phyloP scores from a whole-genome alignment of 2,329 filamentous ascomycete genomes.

The Graphilbum ipis-grandicollis region DNA sequence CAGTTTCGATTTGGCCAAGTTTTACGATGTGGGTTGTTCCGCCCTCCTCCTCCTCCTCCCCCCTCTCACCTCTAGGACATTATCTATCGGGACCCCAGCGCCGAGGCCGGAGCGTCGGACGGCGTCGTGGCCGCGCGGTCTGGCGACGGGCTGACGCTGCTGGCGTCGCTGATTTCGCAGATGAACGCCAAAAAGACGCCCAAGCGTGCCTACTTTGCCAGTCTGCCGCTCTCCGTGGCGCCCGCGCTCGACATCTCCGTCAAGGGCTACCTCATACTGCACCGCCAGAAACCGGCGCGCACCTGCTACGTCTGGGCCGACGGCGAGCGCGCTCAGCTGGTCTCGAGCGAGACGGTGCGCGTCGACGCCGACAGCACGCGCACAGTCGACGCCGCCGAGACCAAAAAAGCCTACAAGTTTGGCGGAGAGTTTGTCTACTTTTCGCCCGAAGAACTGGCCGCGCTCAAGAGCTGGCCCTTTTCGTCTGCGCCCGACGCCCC shows the following conservation, averaged over 20 bases:
- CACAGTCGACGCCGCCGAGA: conserved; percentile 61
- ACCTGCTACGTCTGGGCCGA: conserved; percentile 79
- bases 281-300: conserved; percentile 63
- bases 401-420: conserved; percentile 90
- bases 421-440: conserved; percentile 83
- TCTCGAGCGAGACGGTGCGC: conserved; percentile 52
- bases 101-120: conserved; percentile 46
- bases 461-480: conserved; percentile 39
- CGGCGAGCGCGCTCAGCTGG: conserved; percentile 73
- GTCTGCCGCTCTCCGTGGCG: conserved; percentile 72
- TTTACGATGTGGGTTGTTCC: conserved; percentile 97
- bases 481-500: too few relatives aligned
- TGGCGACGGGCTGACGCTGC: conserved; percentile 45
- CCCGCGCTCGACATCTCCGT: conserved; percentile 75
- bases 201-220: conserved; percentile 72
- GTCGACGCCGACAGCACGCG: conserved; percentile 63
- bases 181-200: conserved; percentile 82
- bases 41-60: too few relatives aligned
- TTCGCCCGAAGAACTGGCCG: conserved; percentile 63
- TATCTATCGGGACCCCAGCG: conserved; percentile 61
- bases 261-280: conserved; percentile 81
- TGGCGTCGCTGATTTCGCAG: conserved; percentile 66
- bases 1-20: conserved; percentile 66
- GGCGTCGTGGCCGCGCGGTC: conserved; percentile 43
- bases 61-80: too few relatives aligned